phyloP scores from a whole-genome alignment of 208 protist genomes.

The Novymonas esmeraldas region DNA sequence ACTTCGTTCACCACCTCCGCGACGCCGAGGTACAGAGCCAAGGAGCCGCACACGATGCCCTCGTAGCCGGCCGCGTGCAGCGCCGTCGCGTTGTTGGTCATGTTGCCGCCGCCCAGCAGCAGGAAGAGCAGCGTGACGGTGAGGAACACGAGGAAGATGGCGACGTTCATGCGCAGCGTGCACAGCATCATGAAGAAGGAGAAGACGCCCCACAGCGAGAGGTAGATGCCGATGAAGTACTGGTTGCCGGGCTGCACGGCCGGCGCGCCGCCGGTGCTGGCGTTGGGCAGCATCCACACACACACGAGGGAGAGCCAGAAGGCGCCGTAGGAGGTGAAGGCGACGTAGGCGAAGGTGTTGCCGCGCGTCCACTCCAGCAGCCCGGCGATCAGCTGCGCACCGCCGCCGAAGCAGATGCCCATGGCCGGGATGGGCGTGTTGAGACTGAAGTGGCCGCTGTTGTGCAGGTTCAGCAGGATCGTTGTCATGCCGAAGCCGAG shows the following conservation, averaged over 20 bases:
- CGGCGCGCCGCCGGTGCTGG: not conserved
- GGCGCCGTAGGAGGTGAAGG: conserved; percentile 46
- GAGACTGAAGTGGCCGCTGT: conserved; percentile 44
- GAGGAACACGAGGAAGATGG: conserved; percentile 33
- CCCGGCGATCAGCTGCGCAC: conserved; percentile 55
- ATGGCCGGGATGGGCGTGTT: conserved; percentile 37
- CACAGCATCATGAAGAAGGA: conserved; percentile 33
- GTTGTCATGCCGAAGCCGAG: conserved; percentile 67
- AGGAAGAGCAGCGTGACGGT: conserved; percentile 37
- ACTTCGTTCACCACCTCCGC: conserved; percentile 50
- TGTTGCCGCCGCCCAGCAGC: conserved; percentile 19
- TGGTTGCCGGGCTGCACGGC: conserved; percentile 4
- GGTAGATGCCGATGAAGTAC: conserved; percentile 27
- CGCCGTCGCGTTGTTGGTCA: conserved; percentile 19
- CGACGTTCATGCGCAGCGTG: conserved; percentile 34
- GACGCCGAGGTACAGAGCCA: conserved; percentile 60
- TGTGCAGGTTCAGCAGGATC: conserved; percentile 59
- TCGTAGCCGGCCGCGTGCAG: conserved; percentile 41
- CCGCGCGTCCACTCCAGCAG: conserved; percentile 54
- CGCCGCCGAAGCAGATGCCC: conserved; percentile 56
- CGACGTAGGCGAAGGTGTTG: conserved; percentile 58
- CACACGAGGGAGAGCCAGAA: conserved; percentile 63
- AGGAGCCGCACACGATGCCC: conserved; percentile 48
- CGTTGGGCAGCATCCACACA: conserved; percentile 47
- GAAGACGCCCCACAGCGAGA: conserved; percentile 30